Evolutionary conservation across 306 rosid species (phyloP), one percentile per base, ranked within the genome.

Genomic region (Erythrophleum fordii): DNA sequence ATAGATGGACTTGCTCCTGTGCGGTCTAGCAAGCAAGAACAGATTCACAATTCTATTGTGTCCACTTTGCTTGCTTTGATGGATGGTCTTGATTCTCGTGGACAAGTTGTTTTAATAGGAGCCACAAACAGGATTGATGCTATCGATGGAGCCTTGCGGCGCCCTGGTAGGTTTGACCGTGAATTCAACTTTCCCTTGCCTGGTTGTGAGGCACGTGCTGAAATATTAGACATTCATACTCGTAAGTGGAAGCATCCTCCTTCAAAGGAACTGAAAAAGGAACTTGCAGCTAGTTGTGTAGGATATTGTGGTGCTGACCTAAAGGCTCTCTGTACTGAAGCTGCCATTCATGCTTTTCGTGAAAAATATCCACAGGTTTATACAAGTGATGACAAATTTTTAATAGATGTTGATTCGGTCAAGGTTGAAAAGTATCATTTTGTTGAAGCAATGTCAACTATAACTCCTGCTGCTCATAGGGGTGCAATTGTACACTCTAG

Each of bases 71-170:
- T 95, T 90, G 99, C 99, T 78, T 80, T 95, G 89, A 95, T 95
- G 99, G 99, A 95, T 83, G 99, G 99, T 74, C 98, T 95, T 83
- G 99, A 95, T 81, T 95, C 99, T 80, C 98, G 99, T 52, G 99
- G 99, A 41, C 99, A 95, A 85, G 99, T 95, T 39, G 99, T 95
- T 80, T 91, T 95, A 72, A 95, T 95, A 68, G 99, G 99, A 82
- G 99, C 99, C 59, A 95, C 99, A 73, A 95, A 95, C 76, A 94
- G 99, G 83, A 90, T 95, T 74, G 99, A 95, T 85, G 99, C 98
- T 31, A 95, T 95, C 58, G 98, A 95, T 86, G 99, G 99, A 73
- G 99, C 99, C 72, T 87, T 95, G 85, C 96, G 99, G 10, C 98
- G 98, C 49, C 99, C 99, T 29, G 99, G 99, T 52, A 91, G 99